Conservation (phyloP, 176 grass and related monocot genomes). For the Pontederia crassipes region DNA sequence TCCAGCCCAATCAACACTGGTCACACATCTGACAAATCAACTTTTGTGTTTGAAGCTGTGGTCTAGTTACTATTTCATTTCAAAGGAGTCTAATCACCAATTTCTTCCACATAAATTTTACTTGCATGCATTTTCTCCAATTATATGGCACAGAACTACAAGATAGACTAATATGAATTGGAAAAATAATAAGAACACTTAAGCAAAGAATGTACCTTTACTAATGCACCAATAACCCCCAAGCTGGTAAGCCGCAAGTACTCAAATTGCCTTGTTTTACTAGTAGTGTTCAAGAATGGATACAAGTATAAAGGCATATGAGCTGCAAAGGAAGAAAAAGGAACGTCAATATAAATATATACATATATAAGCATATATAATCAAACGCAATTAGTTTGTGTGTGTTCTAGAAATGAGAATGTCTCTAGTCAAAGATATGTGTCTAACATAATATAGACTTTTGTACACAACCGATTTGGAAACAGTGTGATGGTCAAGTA, state of each 20-base stretch:
- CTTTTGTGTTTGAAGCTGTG: no score
- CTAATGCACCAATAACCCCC: constrained; percentile 21
- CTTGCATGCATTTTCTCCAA: neutral
- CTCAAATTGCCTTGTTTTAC: constrained; percentile 17
- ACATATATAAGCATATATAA: neutral
- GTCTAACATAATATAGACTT: neutral
- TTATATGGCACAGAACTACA: no score
- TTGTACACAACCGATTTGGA: neutral
- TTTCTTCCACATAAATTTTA: no score
- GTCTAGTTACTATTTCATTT: no score
- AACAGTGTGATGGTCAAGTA: no score
- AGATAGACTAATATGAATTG: neutral
- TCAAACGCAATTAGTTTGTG: neutral
- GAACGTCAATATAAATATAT: neutral
- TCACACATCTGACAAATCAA: no score
- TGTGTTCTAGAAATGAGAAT: neutral
- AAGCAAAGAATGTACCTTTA: constrained; percentile 15
- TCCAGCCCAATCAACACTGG: no score
- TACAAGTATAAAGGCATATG: constrained; percentile 28
- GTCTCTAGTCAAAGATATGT: neutral
- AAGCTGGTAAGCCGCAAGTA: constrained; percentile 16
- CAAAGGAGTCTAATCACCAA: no score
- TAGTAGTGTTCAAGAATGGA: constrained; percentile 26
- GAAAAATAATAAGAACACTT: neutral
- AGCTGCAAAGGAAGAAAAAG: constrained; percentile 21